phyloP scores from a whole-genome alignment of 2,329 filamentous ascomycete genomes.

The Clonostachys solani region DNA sequence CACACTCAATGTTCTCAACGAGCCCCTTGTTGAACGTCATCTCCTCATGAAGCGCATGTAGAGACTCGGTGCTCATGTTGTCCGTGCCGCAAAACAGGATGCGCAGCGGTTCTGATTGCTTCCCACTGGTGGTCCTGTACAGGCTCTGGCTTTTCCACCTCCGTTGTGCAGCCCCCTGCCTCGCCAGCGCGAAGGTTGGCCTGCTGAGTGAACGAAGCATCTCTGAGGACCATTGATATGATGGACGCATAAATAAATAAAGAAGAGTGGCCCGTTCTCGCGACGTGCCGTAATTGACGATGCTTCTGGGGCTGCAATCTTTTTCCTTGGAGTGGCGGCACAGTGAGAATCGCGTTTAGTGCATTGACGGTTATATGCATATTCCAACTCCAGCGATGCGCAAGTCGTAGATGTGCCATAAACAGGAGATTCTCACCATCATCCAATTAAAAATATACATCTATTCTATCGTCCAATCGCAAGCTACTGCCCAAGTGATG shows the following conservation, averaged over 20 bases:
- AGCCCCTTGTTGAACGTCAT: constrained; percentile 43
- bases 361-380: constrained; percentile 28
- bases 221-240: neutral
- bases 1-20: constrained; percentile 78
- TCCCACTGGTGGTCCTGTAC: constrained; percentile 8
- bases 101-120: constrained; percentile 56
- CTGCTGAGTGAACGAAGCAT: constrained; percentile 1
- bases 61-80: constrained; percentile 76
- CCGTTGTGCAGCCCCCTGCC: constrained; percentile 2
- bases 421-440: neutral
- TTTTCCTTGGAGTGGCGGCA: too few species aligned
- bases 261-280: too few species aligned
- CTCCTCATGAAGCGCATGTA: constrained; percentile 65
- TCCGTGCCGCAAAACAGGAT: constrained; percentile 96
- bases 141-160: constrained; percentile 1
- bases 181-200: constrained; percentile 5
- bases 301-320: too few species aligned
- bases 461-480: constrained; percentile 24
- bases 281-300: too few species aligned
- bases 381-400: neutral
- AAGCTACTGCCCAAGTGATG: constrained; percentile 28
- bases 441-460: neutral
- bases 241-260: too few species aligned
- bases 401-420: neutral
- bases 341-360: constrained; percentile 20